Conservation (phyloP, 441 rosid genomes). For the Populus hybrid region DNA sequence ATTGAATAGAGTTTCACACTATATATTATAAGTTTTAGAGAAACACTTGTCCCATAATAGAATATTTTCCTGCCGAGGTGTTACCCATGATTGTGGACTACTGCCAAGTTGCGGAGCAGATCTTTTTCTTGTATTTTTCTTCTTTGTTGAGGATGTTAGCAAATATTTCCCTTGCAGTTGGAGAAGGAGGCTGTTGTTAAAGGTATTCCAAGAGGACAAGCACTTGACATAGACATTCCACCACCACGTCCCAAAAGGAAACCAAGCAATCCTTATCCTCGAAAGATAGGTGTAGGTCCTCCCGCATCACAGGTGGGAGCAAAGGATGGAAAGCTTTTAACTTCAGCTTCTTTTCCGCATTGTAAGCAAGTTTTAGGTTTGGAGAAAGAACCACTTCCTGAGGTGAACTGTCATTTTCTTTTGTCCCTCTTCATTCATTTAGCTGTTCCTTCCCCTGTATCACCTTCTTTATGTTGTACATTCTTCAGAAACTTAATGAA, state of each 20-base stretch:
- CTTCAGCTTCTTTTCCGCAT: slow-evolving; percentile 40
- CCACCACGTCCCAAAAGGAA: slow-evolving; percentile 99
- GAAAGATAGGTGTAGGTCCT: slow-evolving; percentile 54
- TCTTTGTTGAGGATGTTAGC: slow-evolving; percentile 8
- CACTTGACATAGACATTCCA: slow-evolving; percentile 83
- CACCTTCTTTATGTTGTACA: slow-evolving; percentile 11
- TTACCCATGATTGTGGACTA: background rate
- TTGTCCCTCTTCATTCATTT: slow-evolving; percentile 7
- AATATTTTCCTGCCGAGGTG: background rate
- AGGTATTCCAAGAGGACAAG: slow-evolving; percentile 76
- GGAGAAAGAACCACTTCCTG: slow-evolving; percentile 61
- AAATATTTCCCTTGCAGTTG: slow-evolving; percentile 50
- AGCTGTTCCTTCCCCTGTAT: slow-evolving; percentile 1
- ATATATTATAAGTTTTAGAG: background rate
- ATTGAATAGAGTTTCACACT: background rate
- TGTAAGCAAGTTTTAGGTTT: slow-evolving; percentile 52
- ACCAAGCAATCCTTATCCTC: slow-evolving; percentile 94
- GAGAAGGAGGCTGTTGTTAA: slow-evolving; percentile 92
- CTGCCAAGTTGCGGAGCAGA: background rate
- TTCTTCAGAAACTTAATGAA: slow-evolving; percentile 45
- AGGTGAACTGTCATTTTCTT: slow-evolving; percentile 41
- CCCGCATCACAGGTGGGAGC: slow-evolving; percentile 39
- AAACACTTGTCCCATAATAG: background rate
- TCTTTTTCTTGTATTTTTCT: slow-evolving; percentile 9
- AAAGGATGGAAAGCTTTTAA: slow-evolving; percentile 54